A percentile compares a stretch with the other conserved stretches of the same genome.
phyloP scores from a whole-genome alignment of 2,329 filamentous ascomycete species.

The Aureobasidium sp. region DNA sequence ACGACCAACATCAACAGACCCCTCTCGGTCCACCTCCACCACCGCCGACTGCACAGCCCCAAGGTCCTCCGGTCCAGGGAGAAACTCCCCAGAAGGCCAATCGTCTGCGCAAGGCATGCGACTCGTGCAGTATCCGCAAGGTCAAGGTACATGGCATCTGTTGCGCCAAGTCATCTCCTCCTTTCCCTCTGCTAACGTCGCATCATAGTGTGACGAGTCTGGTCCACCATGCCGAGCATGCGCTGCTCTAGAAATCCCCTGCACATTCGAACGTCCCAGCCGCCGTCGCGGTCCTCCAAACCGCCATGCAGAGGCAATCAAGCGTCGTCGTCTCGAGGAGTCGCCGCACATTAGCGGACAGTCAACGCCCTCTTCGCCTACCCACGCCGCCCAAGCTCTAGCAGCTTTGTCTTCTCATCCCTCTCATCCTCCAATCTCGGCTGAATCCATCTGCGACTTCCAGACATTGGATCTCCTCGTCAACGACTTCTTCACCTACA shows the following conservation, averaged over 20 bases:
- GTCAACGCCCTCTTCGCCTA: constrained; percentile 44
- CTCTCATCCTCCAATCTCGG: constrained; percentile 38
- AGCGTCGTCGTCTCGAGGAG: constrained; percentile 49
- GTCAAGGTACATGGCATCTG: constrained; percentile 27
- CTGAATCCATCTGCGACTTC: constrained; percentile 65
- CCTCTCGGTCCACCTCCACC: constrained; percentile 13
- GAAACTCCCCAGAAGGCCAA: constrained; percentile 27
- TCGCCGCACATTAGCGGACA: constrained; percentile 38
- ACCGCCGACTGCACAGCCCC: constrained; percentile 17
- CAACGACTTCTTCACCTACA: constrained; percentile 78
- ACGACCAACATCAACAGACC: constrained; percentile 24
- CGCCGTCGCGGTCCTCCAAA: constrained; percentile 60
- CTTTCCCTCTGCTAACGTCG: not conserved
- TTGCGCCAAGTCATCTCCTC: not conserved
- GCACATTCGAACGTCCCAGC: constrained; percentile 59
- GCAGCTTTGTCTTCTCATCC: constrained; percentile 43
- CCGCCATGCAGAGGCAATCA: constrained; percentile 59
- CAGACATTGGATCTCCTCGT: constrained; percentile 62
- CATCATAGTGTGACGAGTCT: constrained; percentile 53
- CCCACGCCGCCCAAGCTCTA: constrained; percentile 47
- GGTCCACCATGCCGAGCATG: constrained; percentile 62
- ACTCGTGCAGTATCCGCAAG: constrained; percentile 35
- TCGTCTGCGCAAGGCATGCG: constrained; percentile 34
- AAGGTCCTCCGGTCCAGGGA: constrained; percentile 10
- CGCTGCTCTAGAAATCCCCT: constrained; percentile 58